Conservation (phyloP, 495 filamentous ascomycete species). For the Usnea hakonensis region DNA sequence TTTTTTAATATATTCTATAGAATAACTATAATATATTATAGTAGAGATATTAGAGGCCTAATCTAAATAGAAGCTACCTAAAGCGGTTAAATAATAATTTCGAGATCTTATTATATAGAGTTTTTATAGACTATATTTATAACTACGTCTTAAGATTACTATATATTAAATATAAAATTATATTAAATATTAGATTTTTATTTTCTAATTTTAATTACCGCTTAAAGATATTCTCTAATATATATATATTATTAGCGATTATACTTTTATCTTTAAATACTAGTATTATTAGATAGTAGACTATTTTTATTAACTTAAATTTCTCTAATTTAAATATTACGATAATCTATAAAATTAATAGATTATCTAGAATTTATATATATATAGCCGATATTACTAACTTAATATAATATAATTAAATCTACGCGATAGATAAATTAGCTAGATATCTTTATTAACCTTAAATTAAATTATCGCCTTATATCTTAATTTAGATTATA, state of each 20-base stretch:
- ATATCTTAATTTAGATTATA: background rate
- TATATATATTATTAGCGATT: background rate
- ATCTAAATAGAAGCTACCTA: background rate
- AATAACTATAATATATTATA: conserved; percentile 3
- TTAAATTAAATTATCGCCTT: background rate
- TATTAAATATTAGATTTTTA: background rate
- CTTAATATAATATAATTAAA: background rate
- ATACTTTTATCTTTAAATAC: no score
- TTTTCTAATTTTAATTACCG: background rate
- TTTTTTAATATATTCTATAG: conserved; percentile 6
- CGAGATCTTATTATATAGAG: background rate
- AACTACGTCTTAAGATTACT: background rate
- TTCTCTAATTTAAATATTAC: background rate
- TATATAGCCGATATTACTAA: no score
- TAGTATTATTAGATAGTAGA: no score
- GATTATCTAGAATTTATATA: no score
- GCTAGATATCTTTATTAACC: background rate
- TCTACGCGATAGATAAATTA: background rate
- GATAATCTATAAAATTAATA: background rate
- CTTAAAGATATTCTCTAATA: background rate
- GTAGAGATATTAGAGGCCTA: conserved; percentile 1
- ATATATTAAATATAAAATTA: background rate
- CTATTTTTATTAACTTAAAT: no score
- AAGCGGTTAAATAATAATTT: conserved; percentile 3
- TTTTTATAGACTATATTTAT: conserved; percentile 1